Evolutionary conservation across 1,284 basidiomycete genomes (phyloP).

Genomic region (Athelia sp.): DNA sequence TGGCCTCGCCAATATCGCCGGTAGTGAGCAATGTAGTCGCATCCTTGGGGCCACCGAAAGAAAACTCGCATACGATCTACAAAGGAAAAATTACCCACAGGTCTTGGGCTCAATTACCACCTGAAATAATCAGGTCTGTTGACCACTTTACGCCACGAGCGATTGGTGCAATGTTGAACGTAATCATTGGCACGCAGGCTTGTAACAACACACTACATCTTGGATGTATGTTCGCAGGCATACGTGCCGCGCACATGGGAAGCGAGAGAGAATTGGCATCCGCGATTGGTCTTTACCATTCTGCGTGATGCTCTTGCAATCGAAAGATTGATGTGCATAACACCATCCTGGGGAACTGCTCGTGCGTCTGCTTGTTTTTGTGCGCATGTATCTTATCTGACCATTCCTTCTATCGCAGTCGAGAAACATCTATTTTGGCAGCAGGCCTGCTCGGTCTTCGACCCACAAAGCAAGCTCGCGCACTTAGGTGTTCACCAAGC

Average conservation of each 20-base stretch:
- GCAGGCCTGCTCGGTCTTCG: constrained; percentile 38
- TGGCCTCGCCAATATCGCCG: no score
- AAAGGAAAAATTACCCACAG: constrained; percentile 64
- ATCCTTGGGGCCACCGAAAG: not conserved
- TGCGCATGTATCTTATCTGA: constrained; percentile 5
- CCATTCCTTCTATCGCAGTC: constrained; percentile 20
- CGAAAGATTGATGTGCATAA: constrained; percentile 27
- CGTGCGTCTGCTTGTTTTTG: constrained; percentile 29
- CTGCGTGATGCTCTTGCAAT: constrained; percentile 4
- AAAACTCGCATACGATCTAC: constrained; percentile 28
- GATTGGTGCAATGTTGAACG: constrained; percentile 3
- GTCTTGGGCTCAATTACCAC: constrained; percentile 67
- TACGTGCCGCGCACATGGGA: constrained; percentile 59
- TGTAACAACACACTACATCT: constrained; percentile 58
- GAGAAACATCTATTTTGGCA: constrained; percentile 46
- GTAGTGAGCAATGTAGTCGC: not conserved
- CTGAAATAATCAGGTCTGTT: constrained; percentile 63
- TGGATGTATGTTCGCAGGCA: constrained; percentile 35
- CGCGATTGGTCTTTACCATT: constrained; percentile 49
- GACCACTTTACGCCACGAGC: constrained; percentile 12
- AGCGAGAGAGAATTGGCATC: constrained; percentile 48
- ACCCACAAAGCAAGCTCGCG: constrained; percentile 37
- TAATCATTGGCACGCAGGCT: constrained; percentile 33
- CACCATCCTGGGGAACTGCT: constrained; percentile 35
- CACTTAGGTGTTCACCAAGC: constrained; percentile 20